Conservation (phyloP, 1,284 basidiomycete genomes). For the Naganishia sp. region DNA sequence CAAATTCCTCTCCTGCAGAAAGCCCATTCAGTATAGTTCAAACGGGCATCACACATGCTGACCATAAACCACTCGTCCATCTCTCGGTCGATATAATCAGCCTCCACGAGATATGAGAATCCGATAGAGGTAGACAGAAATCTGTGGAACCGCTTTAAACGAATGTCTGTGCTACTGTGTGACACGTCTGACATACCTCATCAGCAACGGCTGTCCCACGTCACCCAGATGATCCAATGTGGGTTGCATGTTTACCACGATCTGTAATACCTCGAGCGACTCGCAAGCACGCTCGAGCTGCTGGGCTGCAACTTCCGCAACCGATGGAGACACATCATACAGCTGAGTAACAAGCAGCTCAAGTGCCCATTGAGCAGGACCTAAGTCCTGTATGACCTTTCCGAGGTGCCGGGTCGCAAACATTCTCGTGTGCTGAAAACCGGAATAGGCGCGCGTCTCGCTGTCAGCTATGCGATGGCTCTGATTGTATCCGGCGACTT, state of each 20-base stretch:
- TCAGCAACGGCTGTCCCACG: conserved; percentile 80
- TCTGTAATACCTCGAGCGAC: conserved; percentile 75
- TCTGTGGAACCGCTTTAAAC: conserved; percentile 54
- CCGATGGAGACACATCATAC: conserved; percentile 86
- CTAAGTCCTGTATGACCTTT: conserved; percentile 57
- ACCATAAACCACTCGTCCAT: conserved; percentile 96
- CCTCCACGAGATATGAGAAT: conserved; percentile 85
- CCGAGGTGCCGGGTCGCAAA: conserved; percentile 88
- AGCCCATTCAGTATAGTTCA: neutral
- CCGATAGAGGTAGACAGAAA: conserved; percentile 94
- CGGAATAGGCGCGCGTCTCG: conserved; percentile 16
- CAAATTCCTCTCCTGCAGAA: conserved; percentile 48
- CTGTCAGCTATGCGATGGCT: conserved; percentile 11
- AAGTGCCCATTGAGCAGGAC: conserved; percentile 77
- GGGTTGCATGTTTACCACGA: conserved; percentile 92
- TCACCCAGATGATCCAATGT: conserved; percentile 93
- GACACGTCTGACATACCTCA: conserved; percentile 65
- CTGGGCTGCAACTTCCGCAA: conserved; percentile 84
- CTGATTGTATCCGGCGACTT: conserved; percentile 28
- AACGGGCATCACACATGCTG: conserved; percentile 42
- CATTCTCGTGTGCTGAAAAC: conserved; percentile 71
- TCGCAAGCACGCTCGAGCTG: conserved; percentile 88
- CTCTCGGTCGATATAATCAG: conserved; percentile 89
- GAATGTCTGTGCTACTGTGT: too few species aligned
- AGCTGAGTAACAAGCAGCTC: conserved; percentile 89